Conservation (phyloP, 2,329 filamentous ascomycete species). For the Acarospora socialis region DNA sequence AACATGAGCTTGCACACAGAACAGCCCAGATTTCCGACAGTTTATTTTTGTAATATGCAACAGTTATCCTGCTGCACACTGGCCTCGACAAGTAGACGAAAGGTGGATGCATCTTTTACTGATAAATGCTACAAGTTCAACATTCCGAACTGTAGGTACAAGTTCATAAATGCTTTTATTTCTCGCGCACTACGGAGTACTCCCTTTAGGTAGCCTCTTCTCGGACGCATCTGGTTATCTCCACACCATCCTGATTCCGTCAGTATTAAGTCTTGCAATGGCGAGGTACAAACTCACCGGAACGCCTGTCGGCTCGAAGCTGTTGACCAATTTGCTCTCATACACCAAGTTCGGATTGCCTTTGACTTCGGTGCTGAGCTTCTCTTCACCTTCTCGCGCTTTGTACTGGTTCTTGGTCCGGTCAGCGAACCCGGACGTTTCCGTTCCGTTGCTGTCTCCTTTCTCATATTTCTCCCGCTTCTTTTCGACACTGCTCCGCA, state of each 20-base stretch:
- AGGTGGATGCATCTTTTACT: too few relatives aligned
- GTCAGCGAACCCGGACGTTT: slow-evolving; percentile 15
- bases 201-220: slow-evolving; percentile 13
- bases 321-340: slow-evolving; percentile 47
- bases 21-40: too few relatives aligned
- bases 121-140: too few relatives aligned
- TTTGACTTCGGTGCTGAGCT: slow-evolving; percentile 18
- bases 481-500: slow-evolving; percentile 47
- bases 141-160: too few relatives aligned
- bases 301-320: slow-evolving; percentile 53
- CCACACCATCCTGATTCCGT: slow-evolving; percentile 46
- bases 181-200: too few relatives aligned
- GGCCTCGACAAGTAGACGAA: too few relatives aligned
- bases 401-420: slow-evolving; percentile 17
- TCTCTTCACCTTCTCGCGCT: slow-evolving; percentile 16
- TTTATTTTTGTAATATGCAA: too few relatives aligned
- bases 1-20: too few relatives aligned
- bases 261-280: slow-evolving; percentile 11
- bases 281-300: slow-evolving; percentile 35
- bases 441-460: slow-evolving; percentile 12
- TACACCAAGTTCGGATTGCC: slow-evolving; percentile 39
- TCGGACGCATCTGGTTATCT: slow-evolving; percentile 46
- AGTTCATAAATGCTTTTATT: too few relatives aligned
- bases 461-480: slow-evolving; percentile 33
- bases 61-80: too few relatives aligned